phyloP scores from a whole-genome alignment of 2,329 filamentous ascomycete species.

The Epichloe scottii region DNA sequence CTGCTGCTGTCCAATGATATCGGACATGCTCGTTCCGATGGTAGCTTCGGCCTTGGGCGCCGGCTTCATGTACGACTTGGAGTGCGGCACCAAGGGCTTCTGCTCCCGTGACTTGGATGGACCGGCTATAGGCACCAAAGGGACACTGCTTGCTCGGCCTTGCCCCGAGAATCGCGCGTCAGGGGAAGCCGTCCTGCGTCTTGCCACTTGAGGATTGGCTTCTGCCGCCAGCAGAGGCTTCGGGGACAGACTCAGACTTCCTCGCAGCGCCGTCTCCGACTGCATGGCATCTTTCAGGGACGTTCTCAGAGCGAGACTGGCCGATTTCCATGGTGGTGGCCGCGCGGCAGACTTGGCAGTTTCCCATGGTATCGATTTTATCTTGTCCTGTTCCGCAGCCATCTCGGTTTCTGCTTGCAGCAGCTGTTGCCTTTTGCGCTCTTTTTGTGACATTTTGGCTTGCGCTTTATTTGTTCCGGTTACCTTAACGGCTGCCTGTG shows the following conservation, averaged over 20 bases:
- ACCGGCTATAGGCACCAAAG: slow-evolving; percentile 15
- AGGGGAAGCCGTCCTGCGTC: slow-evolving; percentile 42
- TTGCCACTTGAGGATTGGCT: slow-evolving; percentile 24
- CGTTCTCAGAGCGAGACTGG: slow-evolving; percentile 33
- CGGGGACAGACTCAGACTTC: slow-evolving; percentile 17
- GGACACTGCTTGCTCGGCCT: slow-evolving; percentile 25
- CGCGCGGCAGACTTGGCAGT: slow-evolving; percentile 25
- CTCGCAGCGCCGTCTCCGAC: slow-evolving; percentile 14
- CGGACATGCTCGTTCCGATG: slow-evolving; percentile 63
- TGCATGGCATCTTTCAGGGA: slow-evolving; percentile 37
- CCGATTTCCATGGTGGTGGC: slow-evolving; percentile 54
- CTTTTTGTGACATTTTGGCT: slow-evolving; percentile 75
- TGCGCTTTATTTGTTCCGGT: slow-evolving; percentile 24
- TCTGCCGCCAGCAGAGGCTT: slow-evolving; percentile 34
- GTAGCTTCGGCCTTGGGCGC: slow-evolving; percentile 49
- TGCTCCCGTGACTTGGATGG: slow-evolving; percentile 17
- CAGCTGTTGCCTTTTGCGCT: slow-evolving; percentile 74
- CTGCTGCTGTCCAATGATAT: slow-evolving; percentile 81
- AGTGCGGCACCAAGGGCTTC: slow-evolving; percentile 42
- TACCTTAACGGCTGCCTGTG: slow-evolving; percentile 34
- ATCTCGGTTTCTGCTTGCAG: slow-evolving; percentile 40
- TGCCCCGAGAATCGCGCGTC: slow-evolving; percentile 53
- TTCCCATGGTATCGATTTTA: slow-evolving; percentile 31
- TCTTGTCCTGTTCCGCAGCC: slow-evolving; percentile 21
- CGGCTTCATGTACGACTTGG: slow-evolving; percentile 45